Conservation (phyloP, 495 filamentous ascomycete genomes). For the Symbiotaphrina buchneri region DNA sequence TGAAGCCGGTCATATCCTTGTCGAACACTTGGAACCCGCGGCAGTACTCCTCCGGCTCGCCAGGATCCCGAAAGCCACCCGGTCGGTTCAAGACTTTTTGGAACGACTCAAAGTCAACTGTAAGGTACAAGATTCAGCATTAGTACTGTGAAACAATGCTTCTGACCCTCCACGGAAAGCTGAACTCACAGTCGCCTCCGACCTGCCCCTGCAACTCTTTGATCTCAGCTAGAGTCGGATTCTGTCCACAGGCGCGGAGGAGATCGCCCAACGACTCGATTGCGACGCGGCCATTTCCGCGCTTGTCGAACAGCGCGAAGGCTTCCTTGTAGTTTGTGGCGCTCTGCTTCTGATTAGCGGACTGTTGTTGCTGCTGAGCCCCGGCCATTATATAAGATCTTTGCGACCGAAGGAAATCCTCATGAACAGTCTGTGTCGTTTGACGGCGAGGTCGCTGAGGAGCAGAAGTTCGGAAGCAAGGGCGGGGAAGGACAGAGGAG, state of each 20-base stretch:
- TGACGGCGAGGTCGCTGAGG: background rate
- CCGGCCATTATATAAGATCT: background rate
- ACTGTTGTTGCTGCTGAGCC: too few relatives aligned
- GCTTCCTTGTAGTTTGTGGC: slow-evolving; percentile 99
- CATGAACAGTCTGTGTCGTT: slow-evolving; percentile 1
- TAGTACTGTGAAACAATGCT: background rate
- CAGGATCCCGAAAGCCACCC: slow-evolving; percentile 92
- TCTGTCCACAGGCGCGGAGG: slow-evolving; percentile 90
- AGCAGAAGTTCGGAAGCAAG: background rate
- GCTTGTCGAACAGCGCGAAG: slow-evolving; percentile 97
- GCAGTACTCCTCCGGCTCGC: slow-evolving; percentile 93
- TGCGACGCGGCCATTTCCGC: slow-evolving; percentile 74
- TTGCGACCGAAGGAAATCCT: background rate
- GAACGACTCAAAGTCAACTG: slow-evolving; percentile 97
- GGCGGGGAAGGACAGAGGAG: background rate
- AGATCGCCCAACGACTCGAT: slow-evolving; percentile 79
- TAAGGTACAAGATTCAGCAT: background rate
- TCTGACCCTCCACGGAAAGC: background rate
- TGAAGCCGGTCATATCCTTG: slow-evolving; percentile 95
- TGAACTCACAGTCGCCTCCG: slow-evolving; percentile 64
- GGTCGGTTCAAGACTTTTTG: slow-evolving; percentile 87
- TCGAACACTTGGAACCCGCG: slow-evolving; percentile 98
- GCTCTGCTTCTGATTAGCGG: too few relatives aligned
- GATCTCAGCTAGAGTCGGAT: slow-evolving; percentile 86
- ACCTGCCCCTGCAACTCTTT: slow-evolving; percentile 68